Evolutionary conservation across 768 basidiomycete species (phyloP), one percentile per base, ranked within the genome.

Genomic region (Podaxis carcinomalis): DNA sequence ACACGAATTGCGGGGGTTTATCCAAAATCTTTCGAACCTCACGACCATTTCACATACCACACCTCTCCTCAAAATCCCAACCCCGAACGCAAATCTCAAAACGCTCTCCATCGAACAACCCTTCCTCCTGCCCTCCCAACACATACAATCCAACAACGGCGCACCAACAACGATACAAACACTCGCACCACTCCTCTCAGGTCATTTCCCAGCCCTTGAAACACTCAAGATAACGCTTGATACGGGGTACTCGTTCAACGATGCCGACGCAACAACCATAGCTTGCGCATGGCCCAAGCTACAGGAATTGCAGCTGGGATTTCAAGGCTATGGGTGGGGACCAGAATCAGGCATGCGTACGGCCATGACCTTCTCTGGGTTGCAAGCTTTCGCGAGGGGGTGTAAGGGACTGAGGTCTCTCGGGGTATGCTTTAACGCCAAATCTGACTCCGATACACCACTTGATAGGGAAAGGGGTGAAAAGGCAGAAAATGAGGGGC

Each of bases 231-330:
- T 60, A 2, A 9, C 28, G 6, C 23, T 42, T 11, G 42, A 44
- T 10, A 53, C 13, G 9, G 28, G 5, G 7, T 60, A 42, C 39
- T 16, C 59, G 5, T 21, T 60, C 14, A 35, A 37, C 6, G 44
- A 60, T 32, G 10, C 5, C 10, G 59, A 60, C 14, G 59, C 59
- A n/a, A n/a, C 13, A 16, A 16, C 23, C 5, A 60, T 60, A 40
- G 59, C 59, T 14, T 25, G 28, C 21, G 59, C 51, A 25, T 60
- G 59, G 59, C 59, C 42, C 13, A 21, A 36, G 4, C 6, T 60
- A 25, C 14, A 9, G n/a, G n/a, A 46, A 35, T 35, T 60, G 5
- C 51, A 54, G 28, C 32, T 60, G 21, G 59, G 59, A 9, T 46
- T 21, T 25, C 28, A 28, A 4, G 51, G 40, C 5, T 19, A 1